Conservation (phyloP, 257 asterid species). For the Penstemon barbatus region DNA sequence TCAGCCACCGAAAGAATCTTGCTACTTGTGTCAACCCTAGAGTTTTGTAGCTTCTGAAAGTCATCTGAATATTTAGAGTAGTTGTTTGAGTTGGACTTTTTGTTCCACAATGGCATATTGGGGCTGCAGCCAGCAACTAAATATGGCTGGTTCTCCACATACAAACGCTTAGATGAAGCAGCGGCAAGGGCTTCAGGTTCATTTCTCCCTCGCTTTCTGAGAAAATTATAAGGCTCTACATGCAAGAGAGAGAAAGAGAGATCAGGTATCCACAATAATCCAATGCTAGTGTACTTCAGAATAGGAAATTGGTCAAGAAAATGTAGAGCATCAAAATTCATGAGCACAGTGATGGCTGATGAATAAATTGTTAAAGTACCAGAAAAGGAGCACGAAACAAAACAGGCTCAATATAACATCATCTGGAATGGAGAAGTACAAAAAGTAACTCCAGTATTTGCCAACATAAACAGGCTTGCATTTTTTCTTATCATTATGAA, state of each 20-base stretch:
- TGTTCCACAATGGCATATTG: slow-evolving; percentile 50
- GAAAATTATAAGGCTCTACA: slow-evolving; percentile 63
- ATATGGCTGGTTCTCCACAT: slow-evolving; percentile 79
- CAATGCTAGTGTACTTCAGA: too few species aligned
- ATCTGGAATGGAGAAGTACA: too few species aligned
- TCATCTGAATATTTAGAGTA: slow-evolving; percentile 50
- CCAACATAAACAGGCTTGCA: not conserved
- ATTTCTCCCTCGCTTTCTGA: slow-evolving; percentile 65
- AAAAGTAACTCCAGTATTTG: not conserved
- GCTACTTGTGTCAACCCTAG: slow-evolving; percentile 57
- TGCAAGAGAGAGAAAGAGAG: slow-evolving; percentile 27
- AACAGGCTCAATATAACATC: too few species aligned
- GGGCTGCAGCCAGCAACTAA: slow-evolving; percentile 81
- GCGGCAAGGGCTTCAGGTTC: slow-evolving; percentile 73
- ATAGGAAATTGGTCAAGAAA: too few species aligned
- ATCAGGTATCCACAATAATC: slow-evolving; percentile 32
- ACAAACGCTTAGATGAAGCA: slow-evolving; percentile 72
- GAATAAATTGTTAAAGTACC: too few species aligned
- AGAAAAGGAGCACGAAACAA: too few species aligned
- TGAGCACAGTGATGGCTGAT: too few species aligned
- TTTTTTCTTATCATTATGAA: slow-evolving; percentile 7
- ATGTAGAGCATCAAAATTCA: too few species aligned
- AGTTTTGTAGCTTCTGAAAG: slow-evolving; percentile 57
- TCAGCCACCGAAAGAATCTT: slow-evolving; percentile 80
- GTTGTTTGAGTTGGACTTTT: slow-evolving; percentile 36